Conservation (phyloP, 768 basidiomycete genomes). For the Mycena leptocephala region DNA sequence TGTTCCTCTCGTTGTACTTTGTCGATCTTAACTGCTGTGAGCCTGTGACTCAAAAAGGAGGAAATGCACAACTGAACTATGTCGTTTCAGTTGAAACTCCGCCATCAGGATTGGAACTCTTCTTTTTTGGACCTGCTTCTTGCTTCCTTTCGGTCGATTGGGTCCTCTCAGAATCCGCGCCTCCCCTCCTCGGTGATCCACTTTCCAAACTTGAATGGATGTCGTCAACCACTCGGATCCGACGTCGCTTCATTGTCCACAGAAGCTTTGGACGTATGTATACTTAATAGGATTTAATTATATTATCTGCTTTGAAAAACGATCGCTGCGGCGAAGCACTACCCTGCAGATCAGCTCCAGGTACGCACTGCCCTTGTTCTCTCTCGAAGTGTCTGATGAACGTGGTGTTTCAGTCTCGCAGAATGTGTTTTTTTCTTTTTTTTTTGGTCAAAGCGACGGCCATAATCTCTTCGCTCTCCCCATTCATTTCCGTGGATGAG, state of each 20-base stretch:
- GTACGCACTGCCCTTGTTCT: neutral
- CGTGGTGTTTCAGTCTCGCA: neutral
- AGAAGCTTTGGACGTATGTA: conserved; percentile 7
- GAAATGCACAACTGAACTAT: neutral
- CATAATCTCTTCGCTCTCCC: neutral
- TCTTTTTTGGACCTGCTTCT: neutral
- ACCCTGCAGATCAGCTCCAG: neutral
- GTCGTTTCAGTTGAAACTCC: conserved; percentile 4
- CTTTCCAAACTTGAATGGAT: neutral
- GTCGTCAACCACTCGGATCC: conserved; percentile 22
- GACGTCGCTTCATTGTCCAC: neutral
- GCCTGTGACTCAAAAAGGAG: neutral
- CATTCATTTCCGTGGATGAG: conserved; percentile 3
- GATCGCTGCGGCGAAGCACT: conserved; percentile 18
- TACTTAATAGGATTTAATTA: conserved; percentile 1
- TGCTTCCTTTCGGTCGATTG: neutral
- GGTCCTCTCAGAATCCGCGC: neutral
- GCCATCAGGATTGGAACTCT: conserved; percentile 10
- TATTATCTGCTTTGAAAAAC: neutral
- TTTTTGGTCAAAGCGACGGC: neutral
- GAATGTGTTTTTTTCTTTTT: neutral
- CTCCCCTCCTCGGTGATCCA: conserved; percentile 8
- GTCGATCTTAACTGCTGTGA: neutral
- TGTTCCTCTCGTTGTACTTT: neutral
- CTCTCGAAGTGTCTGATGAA: neutral